Percentiles rank a stretch among this genome's conserved stretches.
These are phyloP conservation scores for Mrakia blollopis DNA, from an alignment of 768 basidiomycete genomes.

Conservation along the genomic window DNA sequence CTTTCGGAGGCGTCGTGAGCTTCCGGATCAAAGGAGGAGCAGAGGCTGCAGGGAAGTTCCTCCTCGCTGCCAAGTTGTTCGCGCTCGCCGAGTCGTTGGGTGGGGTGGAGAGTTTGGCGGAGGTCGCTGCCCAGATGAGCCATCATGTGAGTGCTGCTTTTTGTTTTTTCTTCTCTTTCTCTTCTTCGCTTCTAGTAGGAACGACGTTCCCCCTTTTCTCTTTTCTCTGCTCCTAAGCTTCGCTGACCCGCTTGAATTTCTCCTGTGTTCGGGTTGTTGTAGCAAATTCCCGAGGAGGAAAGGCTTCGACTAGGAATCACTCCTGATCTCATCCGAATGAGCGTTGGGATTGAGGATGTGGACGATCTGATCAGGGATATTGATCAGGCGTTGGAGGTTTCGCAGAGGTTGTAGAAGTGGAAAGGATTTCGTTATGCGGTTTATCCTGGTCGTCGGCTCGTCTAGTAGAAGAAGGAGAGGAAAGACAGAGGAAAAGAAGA, in stretches of 20 bases:
- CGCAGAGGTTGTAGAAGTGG: neutral
- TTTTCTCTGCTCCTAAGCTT: too few species aligned
- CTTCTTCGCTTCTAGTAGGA: too few species aligned
- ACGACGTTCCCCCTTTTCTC: too few species aligned
- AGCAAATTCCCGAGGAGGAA: conserved; percentile 38
- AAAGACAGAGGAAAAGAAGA: too few species aligned
- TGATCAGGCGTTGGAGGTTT: conserved; percentile 53
- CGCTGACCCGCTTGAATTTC: too few species aligned
- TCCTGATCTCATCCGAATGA: conserved; percentile 60
- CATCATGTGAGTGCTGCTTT: too few species aligned
- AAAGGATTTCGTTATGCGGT: too few species aligned
- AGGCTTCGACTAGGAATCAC: conserved; percentile 26
- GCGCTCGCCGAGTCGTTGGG: conserved; percentile 82
- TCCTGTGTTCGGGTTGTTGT: neutral
- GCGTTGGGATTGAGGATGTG: conserved; percentile 81
- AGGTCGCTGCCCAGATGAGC: conserved; percentile 83
- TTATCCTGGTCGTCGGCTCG: too few species aligned
- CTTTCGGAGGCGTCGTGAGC: conserved; percentile 84
- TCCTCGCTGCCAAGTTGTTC: conserved; percentile 50
- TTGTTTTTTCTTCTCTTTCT: too few species aligned
- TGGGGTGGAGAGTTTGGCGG: conserved; percentile 85
- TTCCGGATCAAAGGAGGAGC: conserved; percentile 56
- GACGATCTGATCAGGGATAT: conserved; percentile 75
- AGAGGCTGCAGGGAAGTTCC: conserved; percentile 48
- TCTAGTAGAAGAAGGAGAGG: too few species aligned